A percentile compares a stretch with the other conserved stretches of the same genome.
Conservation (phyloP, 83 land plant genomes). For the Picea engelmannii region DNA sequence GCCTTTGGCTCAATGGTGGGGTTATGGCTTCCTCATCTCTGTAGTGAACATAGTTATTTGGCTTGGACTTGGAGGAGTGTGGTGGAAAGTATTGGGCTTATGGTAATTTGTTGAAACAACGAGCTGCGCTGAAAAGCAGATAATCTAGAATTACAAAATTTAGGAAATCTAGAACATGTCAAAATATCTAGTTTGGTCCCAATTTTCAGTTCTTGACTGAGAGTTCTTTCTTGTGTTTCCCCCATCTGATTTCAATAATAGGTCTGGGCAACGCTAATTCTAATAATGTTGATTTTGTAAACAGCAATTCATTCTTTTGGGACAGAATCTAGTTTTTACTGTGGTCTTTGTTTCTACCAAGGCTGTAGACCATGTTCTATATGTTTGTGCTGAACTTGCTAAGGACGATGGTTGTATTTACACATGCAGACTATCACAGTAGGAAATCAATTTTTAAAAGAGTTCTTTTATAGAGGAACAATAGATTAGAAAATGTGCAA, state of each 20-base stretch:
- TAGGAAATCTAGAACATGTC: background rate
- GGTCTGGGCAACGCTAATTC: no score
- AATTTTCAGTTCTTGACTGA: no score
- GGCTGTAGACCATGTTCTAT: background rate
- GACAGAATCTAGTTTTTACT: background rate
- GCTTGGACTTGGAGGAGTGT: slow-evolving; percentile 89
- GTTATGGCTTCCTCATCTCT: slow-evolving; percentile 87
- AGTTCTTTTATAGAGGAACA: no score
- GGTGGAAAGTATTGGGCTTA: slow-evolving; percentile 95
- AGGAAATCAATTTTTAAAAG: background rate
- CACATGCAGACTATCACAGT: background rate
- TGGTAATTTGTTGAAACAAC: slow-evolving; percentile 48
- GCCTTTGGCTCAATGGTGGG: slow-evolving; percentile 93
- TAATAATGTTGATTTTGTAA: slow-evolving; percentile 7
- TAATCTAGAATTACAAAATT: background rate
- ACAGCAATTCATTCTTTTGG: slow-evolving; percentile 10
- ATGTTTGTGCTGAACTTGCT: background rate
- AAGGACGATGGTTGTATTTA: background rate
- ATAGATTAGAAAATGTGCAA: no score
- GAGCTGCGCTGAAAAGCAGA: background rate
- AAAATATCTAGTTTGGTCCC: background rate
- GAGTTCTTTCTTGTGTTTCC: no score
- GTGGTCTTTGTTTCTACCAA: background rate
- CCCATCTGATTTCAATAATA: no score
- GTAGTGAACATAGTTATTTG: slow-evolving; percentile 88